These are phyloP conservation scores for Kodamaea laetipori DNA, from an alignment of 805 yeast genomes.

Conservation along the genomic window DNA sequence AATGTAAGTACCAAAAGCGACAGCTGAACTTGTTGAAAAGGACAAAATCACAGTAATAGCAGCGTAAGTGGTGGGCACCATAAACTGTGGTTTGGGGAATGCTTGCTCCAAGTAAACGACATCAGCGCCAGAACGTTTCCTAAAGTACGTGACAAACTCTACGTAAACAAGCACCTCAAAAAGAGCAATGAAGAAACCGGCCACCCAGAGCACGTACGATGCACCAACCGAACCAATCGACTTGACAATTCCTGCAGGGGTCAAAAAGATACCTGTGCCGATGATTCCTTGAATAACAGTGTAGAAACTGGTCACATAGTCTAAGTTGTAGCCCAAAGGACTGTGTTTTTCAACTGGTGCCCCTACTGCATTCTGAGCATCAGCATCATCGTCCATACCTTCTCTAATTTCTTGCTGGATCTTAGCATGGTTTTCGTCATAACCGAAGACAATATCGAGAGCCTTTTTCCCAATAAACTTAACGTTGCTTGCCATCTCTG, in stretches of 20 bases:
- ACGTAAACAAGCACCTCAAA: slow-evolving; percentile 40
- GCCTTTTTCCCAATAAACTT: neutral
- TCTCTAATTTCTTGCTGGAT: slow-evolving; percentile 9
- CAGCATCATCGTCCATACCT: slow-evolving; percentile 11
- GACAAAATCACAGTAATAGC: slow-evolving; percentile 41
- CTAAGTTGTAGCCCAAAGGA: slow-evolving; percentile 42
- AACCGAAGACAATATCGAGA: slow-evolving; percentile 11
- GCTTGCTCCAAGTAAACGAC: slow-evolving; percentile 44
- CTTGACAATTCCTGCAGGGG: slow-evolving; percentile 60
- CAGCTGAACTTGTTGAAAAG: slow-evolving; percentile 36
- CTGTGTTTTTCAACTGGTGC: slow-evolving; percentile 45
- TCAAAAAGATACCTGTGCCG: slow-evolving; percentile 77
- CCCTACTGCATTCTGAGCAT: slow-evolving; percentile 27
- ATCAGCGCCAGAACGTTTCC: slow-evolving; percentile 39
- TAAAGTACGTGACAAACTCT: slow-evolving; percentile 44
- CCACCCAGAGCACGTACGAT: slow-evolving; percentile 44
- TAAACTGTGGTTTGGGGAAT: slow-evolving; percentile 34
- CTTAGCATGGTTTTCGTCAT: slow-evolving; percentile 11
- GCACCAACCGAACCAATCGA: slow-evolving; percentile 48
- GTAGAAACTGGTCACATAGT: slow-evolving; percentile 53
- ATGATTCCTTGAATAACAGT: slow-evolving; percentile 68
- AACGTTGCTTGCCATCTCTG: neutral
- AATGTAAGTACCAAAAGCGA: slow-evolving; percentile 39
- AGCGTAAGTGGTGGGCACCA: slow-evolving; percentile 40
- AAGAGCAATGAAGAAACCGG: slow-evolving; percentile 43